Percentiles rank a stretch among this genome's conserved stretches.
Conservation (phyloP, 768 basidiomycete species). For the Boletus tylopilopsis region DNA sequence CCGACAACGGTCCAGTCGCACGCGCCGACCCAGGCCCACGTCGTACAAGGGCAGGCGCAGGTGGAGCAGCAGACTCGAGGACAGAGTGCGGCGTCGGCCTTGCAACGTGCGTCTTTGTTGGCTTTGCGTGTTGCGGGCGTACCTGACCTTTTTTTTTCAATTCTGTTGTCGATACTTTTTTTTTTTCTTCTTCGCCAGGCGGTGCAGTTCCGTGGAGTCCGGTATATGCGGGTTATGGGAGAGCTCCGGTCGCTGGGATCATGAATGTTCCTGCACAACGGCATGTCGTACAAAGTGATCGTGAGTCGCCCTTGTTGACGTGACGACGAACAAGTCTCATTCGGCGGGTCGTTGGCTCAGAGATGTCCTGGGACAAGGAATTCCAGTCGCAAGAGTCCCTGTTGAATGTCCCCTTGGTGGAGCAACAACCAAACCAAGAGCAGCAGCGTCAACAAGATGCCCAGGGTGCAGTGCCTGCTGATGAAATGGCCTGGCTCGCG, state of each 20-base stretch:
- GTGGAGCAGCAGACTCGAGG: constrained; percentile 13
- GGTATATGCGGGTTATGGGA: constrained; percentile 34
- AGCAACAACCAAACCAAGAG: constrained; percentile 9
- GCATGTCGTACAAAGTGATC: constrained; percentile 35
- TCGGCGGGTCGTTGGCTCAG: constrained; percentile 6
- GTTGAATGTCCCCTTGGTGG: constrained; percentile 24
- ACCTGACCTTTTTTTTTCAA: constrained; percentile 1
- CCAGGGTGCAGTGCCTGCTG: constrained; percentile 32
- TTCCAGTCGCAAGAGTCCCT: constrained; percentile 56
- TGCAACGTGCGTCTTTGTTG: constrained; percentile 16
- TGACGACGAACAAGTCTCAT: background rate
- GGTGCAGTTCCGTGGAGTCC: constrained; percentile 39
- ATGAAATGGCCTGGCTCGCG: constrained; percentile 79
- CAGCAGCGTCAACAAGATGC: constrained; percentile 16
- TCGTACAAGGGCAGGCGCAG: constrained; percentile 9
- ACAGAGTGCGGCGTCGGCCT: constrained; percentile 3
- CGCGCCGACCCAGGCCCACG: background rate
- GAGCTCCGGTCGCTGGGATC: constrained; percentile 38
- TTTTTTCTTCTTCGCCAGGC: constrained; percentile 23
- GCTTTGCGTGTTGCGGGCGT: background rate
- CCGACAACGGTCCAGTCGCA: constrained; percentile 15
- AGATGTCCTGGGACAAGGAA: constrained; percentile 55
- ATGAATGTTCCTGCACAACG: constrained; percentile 21
- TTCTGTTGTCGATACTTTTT: background rate
- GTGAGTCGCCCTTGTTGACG: constrained; percentile 33